Conservation (phyloP, 768 basidiomycete genomes). For the Boletus tomentosulus region DNA sequence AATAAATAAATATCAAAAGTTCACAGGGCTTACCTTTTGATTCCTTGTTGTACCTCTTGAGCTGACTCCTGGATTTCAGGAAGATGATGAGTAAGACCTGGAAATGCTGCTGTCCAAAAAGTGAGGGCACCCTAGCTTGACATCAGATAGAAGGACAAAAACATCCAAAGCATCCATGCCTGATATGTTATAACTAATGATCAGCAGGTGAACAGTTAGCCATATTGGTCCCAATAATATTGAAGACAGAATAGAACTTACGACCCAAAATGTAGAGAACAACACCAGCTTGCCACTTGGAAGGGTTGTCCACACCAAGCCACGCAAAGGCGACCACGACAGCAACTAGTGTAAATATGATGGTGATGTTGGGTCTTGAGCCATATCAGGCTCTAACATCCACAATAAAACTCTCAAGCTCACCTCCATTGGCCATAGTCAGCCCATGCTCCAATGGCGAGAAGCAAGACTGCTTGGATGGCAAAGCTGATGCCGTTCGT, state of each 20-base stretch:
- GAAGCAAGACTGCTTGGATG: conserved; percentile 62
- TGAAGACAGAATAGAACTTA: conserved; percentile 31
- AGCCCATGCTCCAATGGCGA: conserved; percentile 72
- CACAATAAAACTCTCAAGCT: not conserved
- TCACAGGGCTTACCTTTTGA: conserved; percentile 40
- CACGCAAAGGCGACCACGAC: conserved; percentile 72
- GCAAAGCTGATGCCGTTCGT: conserved; percentile 81
- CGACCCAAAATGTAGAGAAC: conserved; percentile 61
- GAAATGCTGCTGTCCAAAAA: conserved; percentile 83
- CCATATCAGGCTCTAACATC: not conserved
- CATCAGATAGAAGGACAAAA: not conserved
- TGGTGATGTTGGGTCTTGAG: conserved; percentile 68
- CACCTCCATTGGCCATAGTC: conserved; percentile 81
- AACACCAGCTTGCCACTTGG: conserved; percentile 59
- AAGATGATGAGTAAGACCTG: conserved; percentile 66
- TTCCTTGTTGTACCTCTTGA: conserved; percentile 34
- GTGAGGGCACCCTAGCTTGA: conserved; percentile 55
- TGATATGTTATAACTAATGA: conserved; percentile 67
- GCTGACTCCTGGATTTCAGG: conserved; percentile 61
- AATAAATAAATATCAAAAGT: not conserved
- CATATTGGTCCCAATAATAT: not conserved
- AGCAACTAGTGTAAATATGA: conserved; percentile 64
- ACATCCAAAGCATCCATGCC: conserved; percentile 26
- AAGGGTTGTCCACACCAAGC: conserved; percentile 66
- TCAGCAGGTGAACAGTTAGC: not conserved